Percentiles rank a stretch among this genome's conserved stretches.
Conservation (phyloP, 2,329 filamentous ascomycete species). For the Colletotrichum tropicicola region DNA sequence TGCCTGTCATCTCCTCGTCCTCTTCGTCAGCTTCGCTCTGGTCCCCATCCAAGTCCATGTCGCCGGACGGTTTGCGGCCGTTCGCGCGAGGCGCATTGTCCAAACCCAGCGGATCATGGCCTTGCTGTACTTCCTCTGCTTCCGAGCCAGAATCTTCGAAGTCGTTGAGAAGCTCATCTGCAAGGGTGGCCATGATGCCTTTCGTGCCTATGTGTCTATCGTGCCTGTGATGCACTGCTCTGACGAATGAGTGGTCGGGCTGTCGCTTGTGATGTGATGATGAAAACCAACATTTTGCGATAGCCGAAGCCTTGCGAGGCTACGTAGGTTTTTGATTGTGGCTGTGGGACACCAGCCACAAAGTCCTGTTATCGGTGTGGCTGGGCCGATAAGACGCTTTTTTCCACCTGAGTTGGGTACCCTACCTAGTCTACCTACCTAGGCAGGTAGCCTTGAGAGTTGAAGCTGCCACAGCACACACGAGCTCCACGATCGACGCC, state of each 20-base stretch:
- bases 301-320: not conserved
- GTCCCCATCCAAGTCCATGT: constrained; percentile 69
- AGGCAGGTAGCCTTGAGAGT: too few species aligned
- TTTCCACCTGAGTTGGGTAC: too few species aligned
- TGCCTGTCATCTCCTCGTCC: constrained; percentile 64
- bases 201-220: not conserved
- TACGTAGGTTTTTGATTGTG: not conserved
- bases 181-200: constrained; percentile 81
- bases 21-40: constrained; percentile 63
- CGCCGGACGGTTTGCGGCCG: constrained; percentile 47
- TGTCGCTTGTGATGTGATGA: not conserved
- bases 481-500: too few species aligned
- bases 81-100: constrained; percentile 51
- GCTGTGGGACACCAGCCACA: not conserved
- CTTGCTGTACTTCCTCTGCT: constrained; percentile 68
- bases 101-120: constrained; percentile 54
- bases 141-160: constrained; percentile 89
- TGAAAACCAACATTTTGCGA: not conserved
- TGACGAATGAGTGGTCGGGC: not conserved
- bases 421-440: not conserved
- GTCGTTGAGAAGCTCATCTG: constrained; percentile 91
- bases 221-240: too few species aligned
- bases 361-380: not conserved
- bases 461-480: too few species aligned
- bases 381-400: not conserved